Evolutionary conservation across 345 rosid species (phyloP), one percentile per base, ranked within the genome.

Genomic region (Sisymbrium altissimum): DNA sequence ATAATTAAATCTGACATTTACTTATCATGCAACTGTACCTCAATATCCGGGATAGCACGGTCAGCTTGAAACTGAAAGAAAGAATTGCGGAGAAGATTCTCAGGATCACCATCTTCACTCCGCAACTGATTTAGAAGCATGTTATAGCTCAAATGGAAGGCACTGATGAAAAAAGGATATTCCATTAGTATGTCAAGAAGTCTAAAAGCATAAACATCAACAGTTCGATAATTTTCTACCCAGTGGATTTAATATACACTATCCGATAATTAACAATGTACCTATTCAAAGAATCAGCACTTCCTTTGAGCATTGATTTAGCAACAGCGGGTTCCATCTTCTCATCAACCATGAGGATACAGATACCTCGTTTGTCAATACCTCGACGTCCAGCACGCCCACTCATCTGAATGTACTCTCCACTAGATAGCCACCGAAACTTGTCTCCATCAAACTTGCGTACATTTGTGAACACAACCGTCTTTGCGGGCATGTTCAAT

Each of bases 341-440:
- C 84, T 95, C 99, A 67, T 92, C 97, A 78, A 92, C 84, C 98
- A 95, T 92, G 58, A 95, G 96, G 77, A 95, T 88, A 76, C 99
- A 95, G 72, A 95, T 73, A 73, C 99, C 98, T 43, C 96, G 89
- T 15, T 84, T 90, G 82, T 95, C 99, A 81, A 95, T 90, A 66
- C 99, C 99, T 82, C 98, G 92, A 81, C 98, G 97, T 80, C 99
- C 99, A 63, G 99, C 99, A 71, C 99, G 93, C 25, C 99, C 99
- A 76, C 99, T 95, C 97, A 95, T 95, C 66, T 95, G 99, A 70
- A 92, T 88, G 78, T 95, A 95, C 78, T 92, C 98, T 74, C 98
- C 99, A 81, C 99, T 89, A 33, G 99, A 83, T 83, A 95, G 81
- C 99, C 98, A 95, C 80, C 98, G 85, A 79, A 95, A 95, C 83